These are phyloP conservation scores for Rhodotorula sp. DNA, from an alignment of 1,284 basidiomycete species.

Conservation along the genomic window DNA sequence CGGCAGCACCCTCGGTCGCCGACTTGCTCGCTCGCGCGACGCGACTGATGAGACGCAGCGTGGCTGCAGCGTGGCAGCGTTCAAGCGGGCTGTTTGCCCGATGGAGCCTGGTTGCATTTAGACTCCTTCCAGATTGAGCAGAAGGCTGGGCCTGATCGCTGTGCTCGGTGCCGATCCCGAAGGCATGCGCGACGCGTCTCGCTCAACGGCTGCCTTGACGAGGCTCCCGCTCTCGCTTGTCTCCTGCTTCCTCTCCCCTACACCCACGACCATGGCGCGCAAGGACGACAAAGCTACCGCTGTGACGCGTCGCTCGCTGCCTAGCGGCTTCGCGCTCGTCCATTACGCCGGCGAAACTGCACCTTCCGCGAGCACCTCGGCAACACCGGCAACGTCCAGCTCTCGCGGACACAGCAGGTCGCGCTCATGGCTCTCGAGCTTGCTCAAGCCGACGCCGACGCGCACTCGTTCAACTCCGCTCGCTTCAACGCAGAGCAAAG, in stretches of 20 bases:
- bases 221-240: neutral
- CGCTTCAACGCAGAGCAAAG: neutral
- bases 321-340: neutral
- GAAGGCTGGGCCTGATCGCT: neutral
- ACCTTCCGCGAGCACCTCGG: neutral
- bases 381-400: neutral
- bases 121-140: neutral
- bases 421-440: neutral
- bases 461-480: neutral
- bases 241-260: too few species aligned
- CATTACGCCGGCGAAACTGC: neutral
- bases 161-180: neutral
- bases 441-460: neutral
- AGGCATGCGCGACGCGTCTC: neutral
- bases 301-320: neutral
- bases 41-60: neutral
- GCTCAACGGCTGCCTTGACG: neutral
- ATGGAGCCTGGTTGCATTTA: too few species aligned
- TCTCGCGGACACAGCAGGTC: neutral
- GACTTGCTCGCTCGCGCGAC: neutral
- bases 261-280: neutral
- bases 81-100: too few species aligned
- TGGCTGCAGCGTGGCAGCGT: neutral
- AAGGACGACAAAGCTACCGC: neutral
- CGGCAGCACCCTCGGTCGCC: too few species aligned